Evolutionary conservation across 2,329 filamentous ascomycete species (phyloP).

Genomic region (Plenodomus biglobosus): DNA sequence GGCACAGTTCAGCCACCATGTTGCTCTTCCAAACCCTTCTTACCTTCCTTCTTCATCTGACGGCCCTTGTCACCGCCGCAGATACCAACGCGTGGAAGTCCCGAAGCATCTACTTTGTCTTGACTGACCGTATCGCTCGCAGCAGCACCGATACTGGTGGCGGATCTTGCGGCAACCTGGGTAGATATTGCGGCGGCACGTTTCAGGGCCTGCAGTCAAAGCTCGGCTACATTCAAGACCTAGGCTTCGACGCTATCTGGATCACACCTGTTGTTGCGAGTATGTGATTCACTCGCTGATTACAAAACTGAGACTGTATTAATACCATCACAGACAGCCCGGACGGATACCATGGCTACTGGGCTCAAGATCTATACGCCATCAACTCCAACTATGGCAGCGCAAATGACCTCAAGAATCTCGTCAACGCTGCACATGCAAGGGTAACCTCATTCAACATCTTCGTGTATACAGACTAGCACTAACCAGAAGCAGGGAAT

Average conservation of each 20-base stretch:
- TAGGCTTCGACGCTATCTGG: conserved; percentile 55
- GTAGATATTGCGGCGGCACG: conserved; percentile 54
- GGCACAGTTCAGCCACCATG: conserved; percentile 13
- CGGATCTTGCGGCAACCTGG: conserved; percentile 32
- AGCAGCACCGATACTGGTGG: conserved; percentile 38
- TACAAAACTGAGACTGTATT: background rate
- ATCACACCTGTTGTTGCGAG: conserved; percentile 46
- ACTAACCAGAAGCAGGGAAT: conserved; percentile 29
- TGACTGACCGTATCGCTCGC: conserved; percentile 42
- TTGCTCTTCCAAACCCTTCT: conserved; percentile 21
- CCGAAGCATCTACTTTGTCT: conserved; percentile 41
- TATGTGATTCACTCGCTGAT: conserved; percentile 14
- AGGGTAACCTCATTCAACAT: conserved; percentile 43
- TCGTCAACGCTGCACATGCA: conserved; percentile 51
- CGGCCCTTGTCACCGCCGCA: conserved; percentile 20
- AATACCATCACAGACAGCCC: conserved; percentile 35
- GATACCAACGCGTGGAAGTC: conserved; percentile 42
- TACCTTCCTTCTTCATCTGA: conserved; percentile 12
- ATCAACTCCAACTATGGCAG: conserved; percentile 55
- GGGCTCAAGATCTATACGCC: conserved; percentile 51
- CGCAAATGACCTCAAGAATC: conserved; percentile 49
- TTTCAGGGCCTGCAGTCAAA: conserved; percentile 53
- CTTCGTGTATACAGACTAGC: background rate
- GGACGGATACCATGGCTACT: conserved; percentile 56
- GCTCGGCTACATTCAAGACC: conserved; percentile 54